Percentiles rank a stretch among this genome's conserved stretches.
Conservation (phyloP, 1,284 basidiomycete genomes). For the Rhodotorula sp. region DNA sequence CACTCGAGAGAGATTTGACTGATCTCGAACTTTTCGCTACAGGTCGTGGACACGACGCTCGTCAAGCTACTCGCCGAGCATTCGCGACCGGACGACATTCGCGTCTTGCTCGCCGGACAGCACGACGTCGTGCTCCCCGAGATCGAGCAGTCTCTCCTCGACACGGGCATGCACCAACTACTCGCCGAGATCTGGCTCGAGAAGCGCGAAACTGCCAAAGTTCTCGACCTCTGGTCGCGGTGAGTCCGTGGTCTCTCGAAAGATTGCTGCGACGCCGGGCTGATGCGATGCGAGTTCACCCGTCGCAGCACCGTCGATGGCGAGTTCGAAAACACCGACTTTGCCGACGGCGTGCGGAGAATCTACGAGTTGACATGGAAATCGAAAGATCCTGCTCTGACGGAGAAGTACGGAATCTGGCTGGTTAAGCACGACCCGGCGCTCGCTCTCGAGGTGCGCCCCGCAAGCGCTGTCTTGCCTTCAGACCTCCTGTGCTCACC, state of each 20-base stretch:
- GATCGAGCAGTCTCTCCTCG: conserved; percentile 50
- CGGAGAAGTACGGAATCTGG: conserved; percentile 77
- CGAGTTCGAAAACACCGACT: conserved; percentile 62
- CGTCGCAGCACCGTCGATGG: conserved; percentile 67
- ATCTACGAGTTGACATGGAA: conserved; percentile 65
- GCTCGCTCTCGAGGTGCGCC: conserved; percentile 65
- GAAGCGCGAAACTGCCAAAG: conserved; percentile 59
- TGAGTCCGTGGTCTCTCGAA: conserved; percentile 50
- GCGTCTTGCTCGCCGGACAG: conserved; percentile 60
- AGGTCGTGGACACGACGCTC: conserved; percentile 79
- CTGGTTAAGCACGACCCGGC: conserved; percentile 66
- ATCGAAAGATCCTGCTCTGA: conserved; percentile 61
- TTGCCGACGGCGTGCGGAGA: conserved; percentile 65
- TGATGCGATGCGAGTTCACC: background rate
- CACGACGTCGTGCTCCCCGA: conserved; percentile 56
- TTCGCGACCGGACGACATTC: conserved; percentile 64
- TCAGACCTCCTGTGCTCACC: background rate
- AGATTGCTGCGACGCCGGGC: no score
- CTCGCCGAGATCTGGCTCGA: conserved; percentile 65
- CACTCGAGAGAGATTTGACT: background rate
- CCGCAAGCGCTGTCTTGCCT: conserved; percentile 4
- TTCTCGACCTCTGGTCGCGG: conserved; percentile 70
- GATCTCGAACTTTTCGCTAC: conserved; percentile 11
- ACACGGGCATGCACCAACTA: conserved; percentile 60
- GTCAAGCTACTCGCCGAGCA: conserved; percentile 67